These are phyloP conservation scores for Heteromeles arbutifolia DNA, from an alignment of 306 rosid genomes.

Conservation along the genomic window DNA sequence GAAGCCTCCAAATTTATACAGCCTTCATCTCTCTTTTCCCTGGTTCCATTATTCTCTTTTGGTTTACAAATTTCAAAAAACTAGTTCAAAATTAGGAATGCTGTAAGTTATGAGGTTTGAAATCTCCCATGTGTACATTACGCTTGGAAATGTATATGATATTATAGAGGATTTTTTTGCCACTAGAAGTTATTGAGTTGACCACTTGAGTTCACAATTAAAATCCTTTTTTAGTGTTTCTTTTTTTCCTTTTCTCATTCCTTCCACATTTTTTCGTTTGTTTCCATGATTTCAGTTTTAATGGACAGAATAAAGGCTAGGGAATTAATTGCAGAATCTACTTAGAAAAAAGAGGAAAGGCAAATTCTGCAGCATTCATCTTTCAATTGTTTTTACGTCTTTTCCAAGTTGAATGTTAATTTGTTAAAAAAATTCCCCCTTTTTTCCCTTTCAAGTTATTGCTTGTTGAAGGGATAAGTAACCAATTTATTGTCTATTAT, in stretches of 20 bases:
- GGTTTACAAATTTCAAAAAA: not conserved
- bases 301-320: not conserved
- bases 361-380: not conserved
- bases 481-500: slow-evolving; percentile 12
- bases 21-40: not conserved
- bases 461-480: slow-evolving; percentile 24
- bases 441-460: not conserved
- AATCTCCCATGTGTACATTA: not conserved
- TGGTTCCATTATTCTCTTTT: not conserved
- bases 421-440: not conserved
- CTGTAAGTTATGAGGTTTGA: not conserved
- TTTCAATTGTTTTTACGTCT: not conserved
- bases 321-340: not conserved
- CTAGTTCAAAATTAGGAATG: not conserved
- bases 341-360: not conserved
- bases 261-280: not conserved
- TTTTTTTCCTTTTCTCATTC: not conserved
- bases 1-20: not conserved
- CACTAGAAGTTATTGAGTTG: not conserved
- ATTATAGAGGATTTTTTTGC: not conserved
- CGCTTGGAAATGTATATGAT: not conserved
- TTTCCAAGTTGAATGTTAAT: not conserved
- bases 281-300: not conserved
- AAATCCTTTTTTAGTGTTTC: not conserved
- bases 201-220: not conserved